Conservation (phyloP, 2,329 filamentous ascomycete species). For the Aphanocladium album region DNA sequence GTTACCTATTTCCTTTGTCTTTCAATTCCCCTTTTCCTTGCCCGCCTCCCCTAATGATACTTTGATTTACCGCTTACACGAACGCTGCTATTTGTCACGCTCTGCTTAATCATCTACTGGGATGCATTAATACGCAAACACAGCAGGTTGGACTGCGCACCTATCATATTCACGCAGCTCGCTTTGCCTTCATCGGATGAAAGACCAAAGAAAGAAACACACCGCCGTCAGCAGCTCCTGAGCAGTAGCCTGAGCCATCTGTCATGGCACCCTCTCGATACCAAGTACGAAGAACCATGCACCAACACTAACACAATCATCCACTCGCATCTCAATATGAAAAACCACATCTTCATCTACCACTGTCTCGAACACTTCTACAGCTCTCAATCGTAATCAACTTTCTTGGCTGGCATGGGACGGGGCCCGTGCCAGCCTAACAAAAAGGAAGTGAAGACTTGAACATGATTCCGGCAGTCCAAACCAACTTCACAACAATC, state of each 20-base stretch:
- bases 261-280: slow-evolving; percentile 4
- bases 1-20: neutral
- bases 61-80: neutral
- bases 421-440: neutral
- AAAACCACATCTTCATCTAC: neutral
- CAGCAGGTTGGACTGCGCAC: neutral
- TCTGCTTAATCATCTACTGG: neutral
- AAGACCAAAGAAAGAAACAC: neutral
- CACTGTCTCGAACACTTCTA: neutral
- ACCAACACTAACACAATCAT: neutral
- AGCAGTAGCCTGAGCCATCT: neutral
- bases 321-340: neutral
- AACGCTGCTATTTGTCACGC: neutral
- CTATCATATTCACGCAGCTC: neutral
- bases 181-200: neutral
- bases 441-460: neutral
- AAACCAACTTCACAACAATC: too few relatives aligned
- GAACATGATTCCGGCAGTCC: neutral
- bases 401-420: neutral
- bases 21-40: neutral
- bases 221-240: neutral
- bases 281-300: neutral
- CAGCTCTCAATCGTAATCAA: neutral
- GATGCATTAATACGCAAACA: neutral
- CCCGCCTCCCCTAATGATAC: neutral